Conservation (phyloP, 257 asterid species). For the Cordia subcordata region DNA sequence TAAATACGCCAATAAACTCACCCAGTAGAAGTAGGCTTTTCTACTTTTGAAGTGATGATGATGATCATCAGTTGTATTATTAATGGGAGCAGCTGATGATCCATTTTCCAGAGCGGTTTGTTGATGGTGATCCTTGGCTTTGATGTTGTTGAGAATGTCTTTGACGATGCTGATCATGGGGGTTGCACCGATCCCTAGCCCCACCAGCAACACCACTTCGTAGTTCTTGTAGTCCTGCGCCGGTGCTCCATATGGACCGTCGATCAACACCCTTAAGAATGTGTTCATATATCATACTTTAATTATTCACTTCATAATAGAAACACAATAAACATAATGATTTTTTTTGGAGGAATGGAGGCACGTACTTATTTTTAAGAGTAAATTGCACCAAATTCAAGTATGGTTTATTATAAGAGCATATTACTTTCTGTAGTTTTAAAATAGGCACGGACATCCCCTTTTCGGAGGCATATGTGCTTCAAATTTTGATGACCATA, state of each 20-base stretch:
- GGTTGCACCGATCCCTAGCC: conserved; percentile 80
- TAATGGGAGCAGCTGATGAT: conserved; percentile 3
- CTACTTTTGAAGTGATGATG: conserved; percentile 57
- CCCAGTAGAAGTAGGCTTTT: conserved; percentile 84
- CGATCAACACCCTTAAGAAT: conserved; percentile 61
- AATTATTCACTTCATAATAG: not conserved
- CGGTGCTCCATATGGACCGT: conserved; percentile 92
- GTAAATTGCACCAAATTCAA: not conserved
- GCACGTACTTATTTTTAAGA: too few species aligned
- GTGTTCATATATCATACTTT: conserved; percentile 21
- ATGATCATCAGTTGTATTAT: too few species aligned
- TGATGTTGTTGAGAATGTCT: conserved; percentile 77
- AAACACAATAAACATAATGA: too few species aligned
- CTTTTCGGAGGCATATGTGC: too few species aligned
- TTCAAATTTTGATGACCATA: too few species aligned
- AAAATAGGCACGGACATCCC: too few species aligned
- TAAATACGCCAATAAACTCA: too few species aligned
- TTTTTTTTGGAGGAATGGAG: too few species aligned
- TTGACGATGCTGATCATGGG: conserved; percentile 87
- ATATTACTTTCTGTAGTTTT: too few species aligned
- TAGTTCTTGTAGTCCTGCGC: conserved; percentile 90
- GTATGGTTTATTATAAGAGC: too few species aligned
- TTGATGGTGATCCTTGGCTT: conserved; percentile 53
- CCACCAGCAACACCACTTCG: conserved; percentile 70
- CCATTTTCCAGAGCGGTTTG: conserved; percentile 39